phyloP scores from a whole-genome alignment of 768 basidiomycete species.

The Mycena crocata region DNA sequence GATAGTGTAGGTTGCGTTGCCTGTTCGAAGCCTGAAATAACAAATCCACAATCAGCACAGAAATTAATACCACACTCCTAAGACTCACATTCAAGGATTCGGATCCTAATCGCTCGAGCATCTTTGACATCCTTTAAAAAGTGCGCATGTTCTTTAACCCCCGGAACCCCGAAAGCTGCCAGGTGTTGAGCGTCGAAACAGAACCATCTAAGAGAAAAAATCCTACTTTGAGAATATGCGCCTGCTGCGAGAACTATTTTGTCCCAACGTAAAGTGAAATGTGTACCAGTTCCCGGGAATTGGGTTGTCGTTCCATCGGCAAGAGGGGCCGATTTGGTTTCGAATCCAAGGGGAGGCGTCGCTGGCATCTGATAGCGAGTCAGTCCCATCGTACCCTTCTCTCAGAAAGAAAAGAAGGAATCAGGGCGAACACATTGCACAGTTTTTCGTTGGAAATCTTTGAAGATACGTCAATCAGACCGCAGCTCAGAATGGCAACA shows the following conservation, averaged over 20 bases:
- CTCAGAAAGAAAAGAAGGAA: background rate
- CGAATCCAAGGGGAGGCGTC: conserved; percentile 57
- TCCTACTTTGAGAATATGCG: conserved; percentile 84
- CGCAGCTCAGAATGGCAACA: background rate
- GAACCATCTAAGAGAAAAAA: background rate
- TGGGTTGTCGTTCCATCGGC: conserved; percentile 22
- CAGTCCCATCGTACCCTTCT: no score
- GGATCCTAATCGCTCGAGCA: conserved; percentile 75
- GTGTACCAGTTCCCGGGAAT: conserved; percentile 40
- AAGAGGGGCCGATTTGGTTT: conserved; percentile 30
- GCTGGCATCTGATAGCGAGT: conserved; percentile 65
- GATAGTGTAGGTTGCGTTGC: conserved; percentile 84
- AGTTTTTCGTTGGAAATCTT: conserved; percentile 71
- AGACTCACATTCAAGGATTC: conserved; percentile 75
- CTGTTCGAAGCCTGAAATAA: conserved; percentile 77
- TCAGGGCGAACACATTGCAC: conserved; percentile 66
- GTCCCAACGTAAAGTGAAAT: conserved; percentile 77
- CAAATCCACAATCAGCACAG: background rate
- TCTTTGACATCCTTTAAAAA: conserved; percentile 87
- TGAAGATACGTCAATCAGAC: conserved; percentile 6
- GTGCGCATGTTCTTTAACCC: conserved; percentile 83
- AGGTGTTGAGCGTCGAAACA: conserved; percentile 15
- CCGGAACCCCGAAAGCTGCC: conserved; percentile 75
- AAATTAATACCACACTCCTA: conserved; percentile 27
- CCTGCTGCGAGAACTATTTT: conserved; percentile 89